These are phyloP conservation scores for Sphagnum magellanicum DNA, from an alignment of 228 moss, liverwort and hornwort genomes.

Conservation along the genomic window DNA sequence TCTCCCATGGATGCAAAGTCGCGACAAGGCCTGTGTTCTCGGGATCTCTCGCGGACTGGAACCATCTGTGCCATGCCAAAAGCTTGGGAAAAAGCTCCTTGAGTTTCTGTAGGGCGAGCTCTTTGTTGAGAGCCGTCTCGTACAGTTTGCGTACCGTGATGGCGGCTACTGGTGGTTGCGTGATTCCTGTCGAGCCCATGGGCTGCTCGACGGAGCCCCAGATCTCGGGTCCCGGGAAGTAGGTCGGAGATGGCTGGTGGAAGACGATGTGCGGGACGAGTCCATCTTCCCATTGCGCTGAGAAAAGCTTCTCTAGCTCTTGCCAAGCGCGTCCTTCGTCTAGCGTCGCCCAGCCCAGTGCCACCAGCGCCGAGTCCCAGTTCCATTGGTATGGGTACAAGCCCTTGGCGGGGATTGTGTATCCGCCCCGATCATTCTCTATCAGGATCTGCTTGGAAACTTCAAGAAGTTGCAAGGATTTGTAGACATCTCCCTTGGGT, in stretches of 20 bases:
- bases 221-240: constrained; percentile 25
- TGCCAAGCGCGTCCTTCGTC: constrained; percentile 25
- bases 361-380: constrained; percentile 27
- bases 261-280: constrained; percentile 26
- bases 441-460: constrained; percentile 9
- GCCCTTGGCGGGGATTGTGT: constrained; percentile 25
- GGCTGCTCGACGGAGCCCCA: constrained; percentile 18
- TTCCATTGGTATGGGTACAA: constrained; percentile 29
- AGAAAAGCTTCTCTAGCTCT: constrained; percentile 15
- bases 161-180: constrained; percentile 25
- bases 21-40: constrained; percentile 34
- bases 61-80: constrained; percentile 24
- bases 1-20: constrained; percentile 42
- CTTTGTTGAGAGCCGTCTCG: constrained; percentile 16
- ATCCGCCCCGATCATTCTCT: constrained; percentile 21
- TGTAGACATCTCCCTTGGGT: neutral
- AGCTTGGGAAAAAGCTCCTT: constrained; percentile 21
- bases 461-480: constrained; percentile 2
- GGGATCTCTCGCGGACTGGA: constrained; percentile 27
- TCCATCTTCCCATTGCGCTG: constrained; percentile 24
- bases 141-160: constrained; percentile 16
- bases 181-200: constrained; percentile 14
- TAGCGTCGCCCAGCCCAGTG: constrained; percentile 19
- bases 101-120: constrained; percentile 5
- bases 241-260: constrained; percentile 19